These are phyloP conservation scores for Dactylis glomerata DNA, from an alignment of 176 grass and related monocot genomes.

Conservation along the genomic window DNA sequence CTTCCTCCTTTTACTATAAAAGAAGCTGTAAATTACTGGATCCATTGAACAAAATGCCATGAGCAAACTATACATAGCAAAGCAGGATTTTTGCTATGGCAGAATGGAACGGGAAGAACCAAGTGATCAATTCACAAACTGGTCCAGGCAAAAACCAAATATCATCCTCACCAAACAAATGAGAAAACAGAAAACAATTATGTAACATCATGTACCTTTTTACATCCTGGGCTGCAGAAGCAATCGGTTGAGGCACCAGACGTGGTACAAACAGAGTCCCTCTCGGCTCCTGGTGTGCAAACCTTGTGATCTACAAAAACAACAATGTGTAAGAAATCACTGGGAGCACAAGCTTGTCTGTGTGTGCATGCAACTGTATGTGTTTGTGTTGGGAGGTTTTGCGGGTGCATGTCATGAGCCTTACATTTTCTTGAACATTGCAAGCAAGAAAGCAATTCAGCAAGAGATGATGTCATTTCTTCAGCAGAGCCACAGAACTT, in stretches of 20 bases:
- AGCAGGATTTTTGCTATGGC: not conserved
- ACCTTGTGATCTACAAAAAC: conserved; percentile 68
- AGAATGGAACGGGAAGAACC: not conserved
- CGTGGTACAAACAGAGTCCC: conserved; percentile 28
- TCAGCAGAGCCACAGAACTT: conserved; percentile 71
- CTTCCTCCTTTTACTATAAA: not conserved
- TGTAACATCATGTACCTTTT: conserved; percentile 53
- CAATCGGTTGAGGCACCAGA: conserved; percentile 31
- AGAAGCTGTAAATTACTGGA: not conserved
- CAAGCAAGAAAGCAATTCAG: conserved; percentile 57
- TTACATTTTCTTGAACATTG: conserved; percentile 95
- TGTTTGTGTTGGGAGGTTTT: not conserved
- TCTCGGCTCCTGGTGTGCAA: conserved; percentile 43
- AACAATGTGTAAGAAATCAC: conserved; percentile 24
- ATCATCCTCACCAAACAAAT: not conserved
- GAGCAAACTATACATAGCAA: not conserved
- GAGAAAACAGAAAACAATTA: not conserved
- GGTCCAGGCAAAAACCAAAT: conserved; percentile 14
- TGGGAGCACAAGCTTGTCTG: not conserved
- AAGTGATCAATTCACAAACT: conserved; percentile 23
- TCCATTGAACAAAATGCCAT: conserved; percentile 5
- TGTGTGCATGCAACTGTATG: not conserved
- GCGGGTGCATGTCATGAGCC: conserved; percentile 14
- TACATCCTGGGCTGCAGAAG: conserved; percentile 76
- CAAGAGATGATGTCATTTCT: conserved; percentile 35